Evolutionary conservation across 2,329 filamentous ascomycete genomes (phyloP), one percentile per base, ranked within the genome.

Genomic region (Alternaria consortialis): DNA sequence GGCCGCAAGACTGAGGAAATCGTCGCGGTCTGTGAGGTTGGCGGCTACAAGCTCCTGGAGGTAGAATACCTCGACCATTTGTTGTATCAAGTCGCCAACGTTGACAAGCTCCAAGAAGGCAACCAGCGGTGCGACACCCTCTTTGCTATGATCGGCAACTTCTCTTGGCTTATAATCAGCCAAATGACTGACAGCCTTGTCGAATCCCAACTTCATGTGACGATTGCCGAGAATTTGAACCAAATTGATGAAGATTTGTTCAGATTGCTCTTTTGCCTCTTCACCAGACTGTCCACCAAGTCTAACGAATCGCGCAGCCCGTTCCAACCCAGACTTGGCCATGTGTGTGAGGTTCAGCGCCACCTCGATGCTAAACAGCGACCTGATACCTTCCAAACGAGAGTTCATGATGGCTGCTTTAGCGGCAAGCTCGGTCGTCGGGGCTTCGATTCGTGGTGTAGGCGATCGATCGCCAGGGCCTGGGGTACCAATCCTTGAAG

Each of bases 61-160:
- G 80, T 97, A 99, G 77, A 99, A 99, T 34, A 99, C 93, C 76
- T 99, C 95, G 60, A 99, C 88, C 95, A 99, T 99, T 78, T 99
- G 95, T 61, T 96, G 93, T 70, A 99, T 99, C 59, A 99, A 85
- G 77, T 99, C 95, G 60, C 95, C 95, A 1, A 99, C 94, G 75
- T 99, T 99, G 77, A 99, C 95, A 29, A 99, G 87, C 80, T 99
- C 95, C 63, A 99, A 88, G 73, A 99, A 99, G 0, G 92, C 97
- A 46, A 97, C 93, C 4, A 99, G 85, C 2, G 95, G 95, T 56
- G 93, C 93, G 7, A 97, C 94, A 1, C 91, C 92, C 34, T 87
- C 83, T 65, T 89, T 84, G 71, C 87, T 87, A 66, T 91, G 88
- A 65, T 91, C 88, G 72, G 83, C 91, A 32, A 92, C 90, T 67